phyloP scores from a whole-genome alignment of 192 early-diverging fungal species.

The Linnemannia hyalina region DNA sequence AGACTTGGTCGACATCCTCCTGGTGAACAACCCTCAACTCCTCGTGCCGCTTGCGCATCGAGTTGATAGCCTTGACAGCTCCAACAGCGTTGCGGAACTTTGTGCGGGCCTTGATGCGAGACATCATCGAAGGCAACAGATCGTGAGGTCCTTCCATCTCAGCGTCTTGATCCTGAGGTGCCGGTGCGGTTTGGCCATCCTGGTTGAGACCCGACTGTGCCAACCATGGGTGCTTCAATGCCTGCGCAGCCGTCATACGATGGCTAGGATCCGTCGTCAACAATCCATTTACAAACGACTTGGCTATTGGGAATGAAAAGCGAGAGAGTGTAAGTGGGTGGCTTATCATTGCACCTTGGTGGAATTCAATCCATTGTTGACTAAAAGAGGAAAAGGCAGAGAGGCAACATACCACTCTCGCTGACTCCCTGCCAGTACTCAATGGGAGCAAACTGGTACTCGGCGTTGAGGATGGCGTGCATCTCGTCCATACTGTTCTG shows the following conservation, averaged over 20 bases:
- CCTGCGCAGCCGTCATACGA: constrained; percentile 83
- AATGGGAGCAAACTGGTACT: constrained; percentile 73
- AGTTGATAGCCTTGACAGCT: constrained; percentile 60
- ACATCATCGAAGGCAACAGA: constrained; percentile 69
- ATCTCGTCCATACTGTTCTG: constrained; percentile 66
- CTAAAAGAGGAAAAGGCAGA: neutral
- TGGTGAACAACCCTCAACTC: constrained; percentile 39
- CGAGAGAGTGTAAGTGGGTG: too few relatives aligned
- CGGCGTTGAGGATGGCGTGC: constrained; percentile 68
- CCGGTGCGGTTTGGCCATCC: constrained; percentile 14
- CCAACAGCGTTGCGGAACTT: constrained; percentile 76
- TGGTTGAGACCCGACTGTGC: constrained; percentile 10
- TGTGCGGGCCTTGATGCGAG: constrained; percentile 76
- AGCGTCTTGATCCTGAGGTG: constrained; percentile 28
- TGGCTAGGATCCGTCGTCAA: constrained; percentile 73
- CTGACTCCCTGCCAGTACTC: constrained; percentile 76
- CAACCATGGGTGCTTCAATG: constrained; percentile 85
- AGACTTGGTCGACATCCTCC: constrained; percentile 44
- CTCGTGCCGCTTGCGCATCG: constrained; percentile 48
- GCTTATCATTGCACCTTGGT: too few relatives aligned
- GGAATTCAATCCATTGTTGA: neutral
- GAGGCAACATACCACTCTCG: constrained; percentile 45
- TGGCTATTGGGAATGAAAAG: constrained; percentile 57
- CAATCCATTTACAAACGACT: constrained; percentile 78
- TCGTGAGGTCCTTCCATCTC: constrained; percentile 57